phyloP scores from a whole-genome alignment of 1,139 yeast genomes.

The Saccharomyces pastorianus region DNA sequence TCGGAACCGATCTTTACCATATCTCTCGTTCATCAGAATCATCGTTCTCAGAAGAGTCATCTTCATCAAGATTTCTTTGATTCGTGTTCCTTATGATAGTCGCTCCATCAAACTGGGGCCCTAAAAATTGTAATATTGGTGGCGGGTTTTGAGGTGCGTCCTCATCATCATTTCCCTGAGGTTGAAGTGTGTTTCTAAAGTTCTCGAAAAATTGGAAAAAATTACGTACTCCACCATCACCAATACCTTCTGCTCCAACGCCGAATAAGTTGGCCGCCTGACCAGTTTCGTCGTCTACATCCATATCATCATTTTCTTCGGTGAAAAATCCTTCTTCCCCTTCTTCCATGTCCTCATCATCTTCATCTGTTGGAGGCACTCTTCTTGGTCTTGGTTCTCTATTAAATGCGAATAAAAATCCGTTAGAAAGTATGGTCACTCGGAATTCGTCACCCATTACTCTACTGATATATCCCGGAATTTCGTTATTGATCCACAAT shows the following conservation, averaged over 20 bases:
- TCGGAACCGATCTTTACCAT: slow-evolving; percentile 12
- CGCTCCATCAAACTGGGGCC: slow-evolving; percentile 12
- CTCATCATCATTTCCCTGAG: slow-evolving; percentile 8
- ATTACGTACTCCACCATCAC: slow-evolving; percentile 21
- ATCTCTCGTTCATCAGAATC: slow-evolving; percentile 11
- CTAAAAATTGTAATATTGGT: slow-evolving; percentile 20
- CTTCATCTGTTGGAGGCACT: slow-evolving; percentile 13
- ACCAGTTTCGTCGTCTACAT: slow-evolving; percentile 19
- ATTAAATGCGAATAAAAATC: slow-evolving; percentile 26
- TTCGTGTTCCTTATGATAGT: slow-evolving; percentile 4
- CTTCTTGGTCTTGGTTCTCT: slow-evolving; percentile 25
- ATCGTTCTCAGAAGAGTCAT: slow-evolving; percentile 21
- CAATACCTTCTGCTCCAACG: slow-evolving; percentile 15
- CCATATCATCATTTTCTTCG: slow-evolving; percentile 19
- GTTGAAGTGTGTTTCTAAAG: slow-evolving; percentile 14
- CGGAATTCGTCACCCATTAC: slow-evolving; percentile 32
- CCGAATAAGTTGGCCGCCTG: slow-evolving; percentile 10
- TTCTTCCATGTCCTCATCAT: slow-evolving; percentile 17
- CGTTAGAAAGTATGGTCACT: slow-evolving; percentile 27
- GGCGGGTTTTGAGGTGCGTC: slow-evolving; percentile 12
- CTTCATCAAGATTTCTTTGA: slow-evolving; percentile 11
- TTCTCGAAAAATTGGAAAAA: slow-evolving; percentile 25
- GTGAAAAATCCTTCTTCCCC: slow-evolving; percentile 9
- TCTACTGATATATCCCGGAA: slow-evolving; percentile 36
- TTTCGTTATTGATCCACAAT: slow-evolving; percentile 52